Evolutionary conservation across 2,329 filamentous ascomycete genomes (phyloP).

Genomic region (Aspergillus ustus): DNA sequence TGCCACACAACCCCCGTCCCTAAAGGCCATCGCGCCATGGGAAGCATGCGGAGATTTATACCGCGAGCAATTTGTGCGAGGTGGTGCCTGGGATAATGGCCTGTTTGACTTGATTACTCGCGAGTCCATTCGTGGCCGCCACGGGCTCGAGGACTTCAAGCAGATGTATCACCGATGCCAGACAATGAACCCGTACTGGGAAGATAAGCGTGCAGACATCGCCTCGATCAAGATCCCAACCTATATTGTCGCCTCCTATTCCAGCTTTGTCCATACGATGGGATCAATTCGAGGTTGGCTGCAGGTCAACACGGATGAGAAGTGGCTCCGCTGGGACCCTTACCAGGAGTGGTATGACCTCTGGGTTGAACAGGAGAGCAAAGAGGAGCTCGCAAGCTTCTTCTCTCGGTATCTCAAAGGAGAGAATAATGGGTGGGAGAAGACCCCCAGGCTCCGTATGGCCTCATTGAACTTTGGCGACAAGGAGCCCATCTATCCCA

Average conservation of each 20-base stretch:
- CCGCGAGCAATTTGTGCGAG: conserved; percentile 1
- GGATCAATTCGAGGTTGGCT: conserved; percentile 2
- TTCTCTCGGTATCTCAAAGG: conserved; percentile 51
- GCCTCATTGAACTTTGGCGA: conserved; percentile 44
- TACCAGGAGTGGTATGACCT: conserved; percentile 7
- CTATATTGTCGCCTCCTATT: background rate
- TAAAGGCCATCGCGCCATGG: conserved; percentile 51
- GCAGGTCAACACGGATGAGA: background rate
- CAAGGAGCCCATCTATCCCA: conserved; percentile 18
- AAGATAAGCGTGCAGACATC: background rate
- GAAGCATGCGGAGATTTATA: conserved; percentile 36
- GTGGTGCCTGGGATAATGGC: background rate
- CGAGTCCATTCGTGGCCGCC: background rate
- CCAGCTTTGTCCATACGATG: background rate
- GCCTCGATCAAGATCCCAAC: background rate
- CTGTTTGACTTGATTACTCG: background rate
- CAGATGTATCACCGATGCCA: background rate
- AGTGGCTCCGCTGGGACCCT: background rate
- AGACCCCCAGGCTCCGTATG: conserved; percentile 49
- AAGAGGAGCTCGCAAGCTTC: conserved; percentile 30
- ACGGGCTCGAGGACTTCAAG: conserved; percentile 3
- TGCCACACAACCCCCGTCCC: conserved; percentile 44
- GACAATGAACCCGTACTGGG: background rate
- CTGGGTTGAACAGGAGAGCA: background rate
- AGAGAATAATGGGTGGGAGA: conserved; percentile 50